A percentile compares a stretch with the other conserved stretches of the same genome.
Evolutionary conservation across 257 asterid species (phyloP).

Genomic region (Capsicum pubescens): DNA sequence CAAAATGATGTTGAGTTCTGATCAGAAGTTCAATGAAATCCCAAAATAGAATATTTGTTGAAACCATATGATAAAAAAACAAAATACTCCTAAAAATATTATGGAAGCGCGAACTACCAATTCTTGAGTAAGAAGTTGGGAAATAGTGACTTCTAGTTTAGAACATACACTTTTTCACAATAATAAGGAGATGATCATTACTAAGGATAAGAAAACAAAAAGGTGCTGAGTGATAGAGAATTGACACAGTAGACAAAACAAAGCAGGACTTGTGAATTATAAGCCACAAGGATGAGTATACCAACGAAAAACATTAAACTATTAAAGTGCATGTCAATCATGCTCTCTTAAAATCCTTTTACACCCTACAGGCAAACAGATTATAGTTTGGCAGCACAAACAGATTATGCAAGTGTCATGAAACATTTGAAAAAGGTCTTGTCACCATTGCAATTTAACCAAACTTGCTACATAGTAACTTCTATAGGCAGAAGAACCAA

Average conservation of each 20-base stretch:
- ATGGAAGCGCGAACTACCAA: neutral
- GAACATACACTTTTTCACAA: neutral
- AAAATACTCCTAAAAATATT: neutral
- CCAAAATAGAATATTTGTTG: neutral
- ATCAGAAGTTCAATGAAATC: neutral
- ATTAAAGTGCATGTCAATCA: neutral
- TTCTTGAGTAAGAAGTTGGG: neutral
- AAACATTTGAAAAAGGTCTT: neutral
- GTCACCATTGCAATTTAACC: neutral
- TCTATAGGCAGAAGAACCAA: constrained; percentile 11
- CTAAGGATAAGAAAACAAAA: neutral
- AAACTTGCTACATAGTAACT: constrained; percentile 5
- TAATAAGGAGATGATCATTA: neutral
- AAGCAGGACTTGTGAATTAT: neutral
- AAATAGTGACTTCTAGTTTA: neutral
- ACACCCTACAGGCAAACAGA: neutral
- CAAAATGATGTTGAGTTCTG: neutral
- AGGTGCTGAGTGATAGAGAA: neutral
- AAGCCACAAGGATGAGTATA: neutral
- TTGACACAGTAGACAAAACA: neutral
- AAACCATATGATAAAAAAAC: neutral
- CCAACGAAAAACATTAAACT: neutral
- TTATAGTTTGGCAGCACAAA: constrained; percentile 6
- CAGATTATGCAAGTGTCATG: neutral
- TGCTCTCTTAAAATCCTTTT: constrained; percentile 4